Base-by-base conservation (phyloP, 768 basidiomycete species). In the Lentinula sp. region DNA sequence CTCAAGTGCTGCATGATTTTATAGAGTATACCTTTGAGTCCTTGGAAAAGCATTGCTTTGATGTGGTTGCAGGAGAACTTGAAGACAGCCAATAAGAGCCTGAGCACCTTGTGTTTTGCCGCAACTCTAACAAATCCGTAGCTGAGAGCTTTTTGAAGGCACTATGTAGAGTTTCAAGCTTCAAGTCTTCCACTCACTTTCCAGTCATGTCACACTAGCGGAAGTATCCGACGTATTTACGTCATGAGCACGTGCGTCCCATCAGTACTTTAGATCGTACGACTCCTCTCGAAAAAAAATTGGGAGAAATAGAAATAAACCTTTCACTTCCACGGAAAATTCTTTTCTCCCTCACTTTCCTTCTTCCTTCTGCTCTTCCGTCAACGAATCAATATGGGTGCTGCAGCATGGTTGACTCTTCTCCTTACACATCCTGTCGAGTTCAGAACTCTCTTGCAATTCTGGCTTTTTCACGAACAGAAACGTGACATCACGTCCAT, bases 351-450 rank as follows among this genome's bases (percentile, higher is more conserved):
- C 49, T 11, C 50, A 51, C 46, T 45, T n/a, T 51, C 50, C 9
- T 56, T 28, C n/a, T 32, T 31, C 21, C 28, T 28, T 23, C 7
- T 2, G 5, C 21, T 56, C 40, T 13, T 18, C 16, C 13, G 1
- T 21, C 7, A 13, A 43, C 37, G 34, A 54, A 31, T 34, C 7
- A 40, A 10, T 9, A 85, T 91, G 87, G 81, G 78, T 61, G 74
- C 80, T 63, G 66, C 79, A 8, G 80, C 83, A 59, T 86, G 87
- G 83, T 72, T 92, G 63, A 74, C 80, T 40, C 78, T 93, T 32
- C 76, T 89, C 64, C 70, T 93, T 69, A 87, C 88, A 0, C 93
- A 92, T 65, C 93, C 93, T 13, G 69, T 81, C 62, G 96, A 99
- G 70, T 89, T 95, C 71, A 85, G 86, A 65, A 86, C 84, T 34